These are phyloP conservation scores for Atkinsonella hypoxylon DNA, from an alignment of 2,329 filamentous ascomycete genomes.

Conservation along the genomic window DNA sequence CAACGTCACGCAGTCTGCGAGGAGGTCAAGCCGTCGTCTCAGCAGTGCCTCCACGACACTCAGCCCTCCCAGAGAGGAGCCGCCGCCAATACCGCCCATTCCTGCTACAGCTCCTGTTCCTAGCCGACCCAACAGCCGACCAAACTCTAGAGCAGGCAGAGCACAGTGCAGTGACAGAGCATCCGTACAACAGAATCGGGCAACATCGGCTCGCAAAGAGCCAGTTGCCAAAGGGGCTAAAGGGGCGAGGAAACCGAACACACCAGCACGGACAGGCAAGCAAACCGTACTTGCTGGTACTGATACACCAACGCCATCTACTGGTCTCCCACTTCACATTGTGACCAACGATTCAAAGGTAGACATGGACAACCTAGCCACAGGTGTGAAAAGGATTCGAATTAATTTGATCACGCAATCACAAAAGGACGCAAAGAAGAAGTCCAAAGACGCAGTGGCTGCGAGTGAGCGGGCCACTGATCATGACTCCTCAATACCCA, in stretches of 20 bases:
- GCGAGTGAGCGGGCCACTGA: slow-evolving; percentile 8
- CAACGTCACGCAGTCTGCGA: slow-evolving; percentile 15
- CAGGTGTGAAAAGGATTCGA: slow-evolving; percentile 50
- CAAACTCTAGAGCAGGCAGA: slow-evolving; percentile 15
- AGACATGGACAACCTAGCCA: slow-evolving; percentile 43
- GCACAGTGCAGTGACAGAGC: slow-evolving; percentile 28
- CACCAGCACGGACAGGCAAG: slow-evolving; percentile 11
- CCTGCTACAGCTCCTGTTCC: slow-evolving; percentile 3
- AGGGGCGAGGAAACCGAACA: slow-evolving; percentile 24
- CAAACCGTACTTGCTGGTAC: slow-evolving; percentile 8
- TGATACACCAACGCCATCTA: slow-evolving; percentile 7
- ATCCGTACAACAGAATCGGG: slow-evolving; percentile 49
- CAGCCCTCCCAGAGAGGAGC: slow-evolving; percentile 11
- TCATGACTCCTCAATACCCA: not conserved
- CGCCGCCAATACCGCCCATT: not conserved
- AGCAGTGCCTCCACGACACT: slow-evolving; percentile 33
- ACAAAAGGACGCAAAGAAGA: slow-evolving; percentile 41
- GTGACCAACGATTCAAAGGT: slow-evolving; percentile 14
- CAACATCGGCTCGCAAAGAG: slow-evolving; percentile 32
- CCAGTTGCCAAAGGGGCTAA: slow-evolving; percentile 19
- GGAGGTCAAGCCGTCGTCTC: slow-evolving; percentile 33
- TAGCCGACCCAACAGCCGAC: slow-evolving; percentile 20
- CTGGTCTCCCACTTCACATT: slow-evolving; percentile 1
- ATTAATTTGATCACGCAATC: slow-evolving; percentile 49
- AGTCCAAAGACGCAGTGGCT: slow-evolving; percentile 8